These are phyloP conservation scores for Cyclotella baltica DNA, from an alignment of 108 stramenopile species.

Conservation along the genomic window DNA sequence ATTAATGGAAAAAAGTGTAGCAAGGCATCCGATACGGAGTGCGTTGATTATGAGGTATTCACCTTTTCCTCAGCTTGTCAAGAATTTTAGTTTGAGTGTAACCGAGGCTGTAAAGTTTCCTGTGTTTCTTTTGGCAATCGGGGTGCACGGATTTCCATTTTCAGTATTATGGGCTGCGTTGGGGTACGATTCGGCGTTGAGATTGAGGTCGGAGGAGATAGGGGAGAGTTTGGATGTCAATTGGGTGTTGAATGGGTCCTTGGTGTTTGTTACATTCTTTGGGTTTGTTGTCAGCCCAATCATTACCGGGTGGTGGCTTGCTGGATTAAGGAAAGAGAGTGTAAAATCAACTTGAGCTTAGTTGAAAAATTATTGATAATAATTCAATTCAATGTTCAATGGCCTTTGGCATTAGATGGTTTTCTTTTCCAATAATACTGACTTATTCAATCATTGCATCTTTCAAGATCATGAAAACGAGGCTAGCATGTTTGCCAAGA, in stretches of 20 bases:
- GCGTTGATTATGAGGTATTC: slow-evolving; percentile 48
- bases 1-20: slow-evolving; percentile 26
- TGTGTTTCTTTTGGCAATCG: slow-evolving; percentile 34
- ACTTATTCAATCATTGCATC: too few species aligned
- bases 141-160: slow-evolving; percentile 50
- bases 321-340: slow-evolving; percentile 27
- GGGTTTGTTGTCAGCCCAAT: slow-evolving; percentile 50
- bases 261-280: slow-evolving; percentile 49
- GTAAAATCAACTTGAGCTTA: too few species aligned
- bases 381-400: too few species aligned
- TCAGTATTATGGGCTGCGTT: slow-evolving; percentile 48
- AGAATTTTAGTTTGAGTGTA: slow-evolving; percentile 45
- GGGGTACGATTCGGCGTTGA: slow-evolving; percentile 39
- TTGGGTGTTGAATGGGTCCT: slow-evolving; percentile 20
- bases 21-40: slow-evolving; percentile 29
- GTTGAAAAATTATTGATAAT: too few species aligned
- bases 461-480: too few species aligned
- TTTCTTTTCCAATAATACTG: too few species aligned
- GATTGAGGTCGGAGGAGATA: slow-evolving; percentile 27
- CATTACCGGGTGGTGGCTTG: slow-evolving; percentile 50
- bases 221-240: slow-evolving; percentile 23
- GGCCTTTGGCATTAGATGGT: too few species aligned
- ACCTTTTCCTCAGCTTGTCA: slow-evolving; percentile 46
- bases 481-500: too few species aligned
- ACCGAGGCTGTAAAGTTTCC: slow-evolving; percentile 33